These are phyloP conservation scores for Ustilago sp. DNA, from an alignment of 1,284 basidiomycete species.

Conservation along the genomic window DNA sequence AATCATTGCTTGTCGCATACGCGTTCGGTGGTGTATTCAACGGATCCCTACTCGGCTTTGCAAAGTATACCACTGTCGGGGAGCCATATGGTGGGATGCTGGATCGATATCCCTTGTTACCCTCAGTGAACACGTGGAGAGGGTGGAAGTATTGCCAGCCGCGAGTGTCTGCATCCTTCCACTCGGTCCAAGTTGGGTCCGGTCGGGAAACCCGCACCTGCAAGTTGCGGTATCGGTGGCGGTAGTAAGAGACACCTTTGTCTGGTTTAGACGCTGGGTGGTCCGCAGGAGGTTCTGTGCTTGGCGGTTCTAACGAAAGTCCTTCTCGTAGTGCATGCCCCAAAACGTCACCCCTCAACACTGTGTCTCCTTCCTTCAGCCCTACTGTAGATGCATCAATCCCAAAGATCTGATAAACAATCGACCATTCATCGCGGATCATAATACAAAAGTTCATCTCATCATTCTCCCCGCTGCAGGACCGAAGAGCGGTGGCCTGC, in stretches of 20 bases:
- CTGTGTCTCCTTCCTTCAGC: slow-evolving; percentile 40
- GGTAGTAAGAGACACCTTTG: slow-evolving; percentile 47
- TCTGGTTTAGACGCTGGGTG: slow-evolving; percentile 33
- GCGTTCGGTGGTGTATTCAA: slow-evolving; percentile 45
- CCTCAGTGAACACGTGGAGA: slow-evolving; percentile 51
- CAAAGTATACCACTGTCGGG: slow-evolving; percentile 54
- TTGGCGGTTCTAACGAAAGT: slow-evolving; percentile 38
- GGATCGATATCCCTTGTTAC: slow-evolving; percentile 41
- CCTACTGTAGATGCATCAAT: slow-evolving; percentile 31
- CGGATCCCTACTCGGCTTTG: slow-evolving; percentile 39
- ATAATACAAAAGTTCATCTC: slow-evolving; percentile 53
- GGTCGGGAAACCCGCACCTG: slow-evolving; percentile 60
- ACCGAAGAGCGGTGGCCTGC: slow-evolving; percentile 48
- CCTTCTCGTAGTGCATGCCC: slow-evolving; percentile 44
- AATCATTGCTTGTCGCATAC: slow-evolving; percentile 50
- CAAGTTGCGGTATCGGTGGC: slow-evolving; percentile 53
- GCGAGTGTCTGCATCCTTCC: slow-evolving; percentile 39
- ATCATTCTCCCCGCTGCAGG: slow-evolving; percentile 52
- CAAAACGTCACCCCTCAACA: slow-evolving; percentile 52
- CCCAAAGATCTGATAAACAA: slow-evolving; percentile 62
- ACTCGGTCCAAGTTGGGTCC: slow-evolving; percentile 42
- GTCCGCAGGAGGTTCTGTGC: slow-evolving; percentile 51
- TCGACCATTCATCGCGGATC: slow-evolving; percentile 62
- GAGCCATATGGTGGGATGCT: slow-evolving; percentile 51
- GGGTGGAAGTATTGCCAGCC: slow-evolving; percentile 65